phyloP scores from a whole-genome alignment of 768 basidiomycete species.

The Boletus reticuloceps region DNA sequence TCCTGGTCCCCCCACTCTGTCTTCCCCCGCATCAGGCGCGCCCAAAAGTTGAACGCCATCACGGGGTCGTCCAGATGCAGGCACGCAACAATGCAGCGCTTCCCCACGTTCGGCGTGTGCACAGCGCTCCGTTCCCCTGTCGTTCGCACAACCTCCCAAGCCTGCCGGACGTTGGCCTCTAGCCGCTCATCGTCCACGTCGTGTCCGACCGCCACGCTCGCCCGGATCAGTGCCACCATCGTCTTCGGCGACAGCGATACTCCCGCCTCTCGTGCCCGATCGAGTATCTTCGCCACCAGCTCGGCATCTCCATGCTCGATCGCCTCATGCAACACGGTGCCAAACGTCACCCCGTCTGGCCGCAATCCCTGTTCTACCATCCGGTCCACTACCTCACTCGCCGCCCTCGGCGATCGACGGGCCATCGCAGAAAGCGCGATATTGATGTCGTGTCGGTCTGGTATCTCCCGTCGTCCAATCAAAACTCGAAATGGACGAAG shows the following conservation, averaged over 20 bases:
- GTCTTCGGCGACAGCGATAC: slow-evolving; percentile 47
- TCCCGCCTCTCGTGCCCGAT: slow-evolving; percentile 36
- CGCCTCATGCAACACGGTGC: slow-evolving; percentile 62
- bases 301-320: slow-evolving; percentile 41
- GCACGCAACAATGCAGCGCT: slow-evolving; percentile 49
- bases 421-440: slow-evolving; percentile 57
- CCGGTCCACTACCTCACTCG: slow-evolving; percentile 44
- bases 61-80: slow-evolving; percentile 46
- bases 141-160: slow-evolving; percentile 41
- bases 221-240: slow-evolving; percentile 46
- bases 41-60: slow-evolving; percentile 65
- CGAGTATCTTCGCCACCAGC: slow-evolving; percentile 44
- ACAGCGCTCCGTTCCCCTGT: slow-evolving; percentile 36
- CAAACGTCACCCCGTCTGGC: slow-evolving; percentile 56
- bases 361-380: slow-evolving; percentile 48
- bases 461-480: slow-evolving; percentile 47
- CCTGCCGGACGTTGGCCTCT: slow-evolving; percentile 37
- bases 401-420: slow-evolving; percentile 44
- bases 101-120: slow-evolving; percentile 47
- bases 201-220: slow-evolving; percentile 30
- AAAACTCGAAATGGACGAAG: slow-evolving; percentile 47
- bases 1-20: slow-evolving; percentile 48
- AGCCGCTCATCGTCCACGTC: slow-evolving; percentile 27
- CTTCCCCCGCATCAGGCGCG: slow-evolving; percentile 40
- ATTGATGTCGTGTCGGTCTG: slow-evolving; percentile 65